Conservation (phyloP, 2,329 filamentous ascomycete species). For the Verticillium zaregamsianum region DNA sequence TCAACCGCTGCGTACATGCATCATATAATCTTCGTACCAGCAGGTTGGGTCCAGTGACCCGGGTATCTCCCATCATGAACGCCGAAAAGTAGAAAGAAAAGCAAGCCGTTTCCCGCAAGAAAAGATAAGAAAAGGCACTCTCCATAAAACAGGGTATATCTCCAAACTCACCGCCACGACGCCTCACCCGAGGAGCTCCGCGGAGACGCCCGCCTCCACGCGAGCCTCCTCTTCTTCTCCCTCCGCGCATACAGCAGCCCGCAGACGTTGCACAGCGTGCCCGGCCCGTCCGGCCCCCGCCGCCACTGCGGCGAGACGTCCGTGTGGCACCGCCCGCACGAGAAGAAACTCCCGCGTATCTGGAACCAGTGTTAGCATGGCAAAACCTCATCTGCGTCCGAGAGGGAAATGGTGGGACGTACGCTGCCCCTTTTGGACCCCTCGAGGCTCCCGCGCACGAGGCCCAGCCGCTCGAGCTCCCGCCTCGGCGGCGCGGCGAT, state of each 20-base stretch:
- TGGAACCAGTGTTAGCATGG: not conserved
- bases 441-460: not conserved
- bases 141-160: not conserved
- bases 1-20: not conserved
- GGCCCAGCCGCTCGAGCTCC: not conserved
- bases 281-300: not conserved
- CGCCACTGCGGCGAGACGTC: not conserved
- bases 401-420: not conserved
- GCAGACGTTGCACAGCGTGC: constrained; percentile 3
- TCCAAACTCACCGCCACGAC: not conserved
- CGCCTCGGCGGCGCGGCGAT: not conserved
- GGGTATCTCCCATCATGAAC: not conserved
- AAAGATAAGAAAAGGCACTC: not conserved
- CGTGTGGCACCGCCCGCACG: not conserved
- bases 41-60: not conserved
- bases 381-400: not conserved
- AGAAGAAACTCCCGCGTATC: not conserved
- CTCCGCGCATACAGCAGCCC: not conserved
- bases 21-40: not conserved
- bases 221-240: not conserved
- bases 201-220: not conserved
- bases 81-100: not conserved
- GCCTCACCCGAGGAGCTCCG: not conserved
- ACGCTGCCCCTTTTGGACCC: not conserved
- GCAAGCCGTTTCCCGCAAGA: not conserved